These are phyloP conservation scores for Brassica napus DNA, from an alignment of 345 rosid species.

Conservation along the genomic window DNA sequence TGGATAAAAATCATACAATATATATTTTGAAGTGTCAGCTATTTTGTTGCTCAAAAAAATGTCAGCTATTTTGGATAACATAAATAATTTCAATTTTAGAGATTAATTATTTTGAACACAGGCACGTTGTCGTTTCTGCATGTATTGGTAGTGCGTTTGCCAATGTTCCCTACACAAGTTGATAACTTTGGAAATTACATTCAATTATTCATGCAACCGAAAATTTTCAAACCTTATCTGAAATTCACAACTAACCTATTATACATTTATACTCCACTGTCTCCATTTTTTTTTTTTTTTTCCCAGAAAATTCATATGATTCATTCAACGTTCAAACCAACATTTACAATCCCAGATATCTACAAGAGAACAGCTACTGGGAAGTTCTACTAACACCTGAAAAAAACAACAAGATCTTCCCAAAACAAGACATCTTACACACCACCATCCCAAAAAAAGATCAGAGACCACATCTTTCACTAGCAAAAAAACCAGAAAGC, in stretches of 20 bases:
- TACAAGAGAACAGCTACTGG: too few relatives aligned
- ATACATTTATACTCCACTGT: too few relatives aligned
- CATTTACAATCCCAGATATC: too few relatives aligned
- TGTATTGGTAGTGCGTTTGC: conserved; percentile 21
- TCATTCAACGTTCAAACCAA: too few relatives aligned
- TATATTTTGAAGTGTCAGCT: neutral
- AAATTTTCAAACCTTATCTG: conserved; percentile 1
- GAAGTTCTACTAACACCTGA: too few relatives aligned
- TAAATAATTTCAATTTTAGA: conserved; percentile 8
- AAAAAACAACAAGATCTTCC: too few relatives aligned
- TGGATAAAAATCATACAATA: neutral
- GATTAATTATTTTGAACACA: conserved; percentile 14
- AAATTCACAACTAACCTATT: neutral
- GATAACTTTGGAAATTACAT: neutral
- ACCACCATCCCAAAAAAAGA: too few relatives aligned
- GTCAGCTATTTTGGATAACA: conserved; percentile 26
- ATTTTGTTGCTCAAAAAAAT: neutral
- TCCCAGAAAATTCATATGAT: too few relatives aligned
- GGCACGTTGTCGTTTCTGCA: conserved; percentile 30
- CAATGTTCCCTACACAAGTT: conserved; percentile 34
- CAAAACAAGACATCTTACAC: too few relatives aligned
- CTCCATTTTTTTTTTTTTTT: too few relatives aligned
- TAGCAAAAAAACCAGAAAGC: too few relatives aligned
- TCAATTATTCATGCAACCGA: neutral
- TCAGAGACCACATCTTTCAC: too few relatives aligned